Evolutionary conservation across 108 stramenopile species (phyloP), one percentile per base, ranked within the genome.

Genomic region (Skeletonema menzelii): DNA sequence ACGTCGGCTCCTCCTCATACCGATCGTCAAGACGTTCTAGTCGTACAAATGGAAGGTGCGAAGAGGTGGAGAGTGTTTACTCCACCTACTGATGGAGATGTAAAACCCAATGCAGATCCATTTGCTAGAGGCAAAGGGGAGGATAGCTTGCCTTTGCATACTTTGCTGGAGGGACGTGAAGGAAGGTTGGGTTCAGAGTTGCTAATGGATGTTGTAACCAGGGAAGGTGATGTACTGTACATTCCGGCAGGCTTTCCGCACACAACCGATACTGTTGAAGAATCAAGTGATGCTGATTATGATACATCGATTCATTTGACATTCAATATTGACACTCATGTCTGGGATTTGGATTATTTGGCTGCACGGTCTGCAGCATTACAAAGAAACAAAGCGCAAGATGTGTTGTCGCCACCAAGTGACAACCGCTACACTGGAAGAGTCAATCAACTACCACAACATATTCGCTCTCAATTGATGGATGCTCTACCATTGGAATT

Each of bases 1-100:
- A 91, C 90, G 11, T 86, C 85, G 8, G 97, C 95, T 38, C 97
- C 97, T 19, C 97, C 96, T 27, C 97, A 97, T 79, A 97, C 97
- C 8, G 97, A 96, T 73, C 90, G 92, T 70, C 95, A 96, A 82
- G 95, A 96, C 71, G 95, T 96, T 0, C 75, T 96, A n/a, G 90
- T 97, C 4, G 80, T 96, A 12, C 97, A 97, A 84, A 92, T 91
- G 27, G 73, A 85, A 56, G 97, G 97, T 38, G 65, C 81, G 8
- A 97, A 97, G 74, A 84, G 82, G 40, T 94, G 92, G 92, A 85
- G 81, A 67, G 87, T 94, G 0, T 94, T 85, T 67, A 20, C 75
- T 20, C 88, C 87, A 2, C 86, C 90, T 7, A 60, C 64, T 8
- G 77, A 88, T 77, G 80, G 88, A 11, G 49, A 73, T 7, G 15